Evolutionary conservation across 768 basidiomycete species (phyloP).

Genomic region (Leucosporidium yakuticum): DNA sequence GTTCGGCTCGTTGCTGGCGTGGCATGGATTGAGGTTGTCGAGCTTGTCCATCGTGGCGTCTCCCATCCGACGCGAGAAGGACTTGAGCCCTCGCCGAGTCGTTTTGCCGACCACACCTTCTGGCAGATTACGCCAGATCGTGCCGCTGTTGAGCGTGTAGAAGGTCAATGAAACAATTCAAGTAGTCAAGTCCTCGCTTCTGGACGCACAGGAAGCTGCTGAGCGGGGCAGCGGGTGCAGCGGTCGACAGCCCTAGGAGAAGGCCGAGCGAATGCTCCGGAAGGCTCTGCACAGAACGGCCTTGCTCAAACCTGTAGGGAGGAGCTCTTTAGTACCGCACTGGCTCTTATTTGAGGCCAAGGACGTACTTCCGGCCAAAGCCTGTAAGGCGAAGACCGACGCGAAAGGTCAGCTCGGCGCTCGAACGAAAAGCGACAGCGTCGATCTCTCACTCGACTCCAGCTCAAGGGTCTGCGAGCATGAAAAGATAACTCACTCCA

Average conservation of each 20-base stretch:
- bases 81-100: not conserved
- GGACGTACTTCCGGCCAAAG: not conserved
- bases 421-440: too few species aligned
- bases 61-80: not conserved
- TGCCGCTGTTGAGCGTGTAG: not conserved
- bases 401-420: too few species aligned
- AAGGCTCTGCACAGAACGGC: not conserved
- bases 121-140: not conserved
- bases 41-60: conserved; percentile 1
- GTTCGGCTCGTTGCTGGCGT: not conserved
- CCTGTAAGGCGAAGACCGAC: not conserved
- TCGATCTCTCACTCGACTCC: too few species aligned
- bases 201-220: not conserved
- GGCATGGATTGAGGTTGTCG: not conserved
- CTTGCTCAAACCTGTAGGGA: not conserved
- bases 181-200: too few species aligned
- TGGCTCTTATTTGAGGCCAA: too few species aligned
- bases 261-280: not conserved
- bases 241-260: not conserved
- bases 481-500: not conserved
- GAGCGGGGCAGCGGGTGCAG: not conserved
- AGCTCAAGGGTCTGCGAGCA: too few species aligned
- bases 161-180: too few species aligned
- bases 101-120: not conserved
- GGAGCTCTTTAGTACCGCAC: too few species aligned